A percentile compares a stretch with the other conserved stretches of the same genome.
Conservation (phyloP, 768 basidiomycete species). For the Amanita rubescens region DNA sequence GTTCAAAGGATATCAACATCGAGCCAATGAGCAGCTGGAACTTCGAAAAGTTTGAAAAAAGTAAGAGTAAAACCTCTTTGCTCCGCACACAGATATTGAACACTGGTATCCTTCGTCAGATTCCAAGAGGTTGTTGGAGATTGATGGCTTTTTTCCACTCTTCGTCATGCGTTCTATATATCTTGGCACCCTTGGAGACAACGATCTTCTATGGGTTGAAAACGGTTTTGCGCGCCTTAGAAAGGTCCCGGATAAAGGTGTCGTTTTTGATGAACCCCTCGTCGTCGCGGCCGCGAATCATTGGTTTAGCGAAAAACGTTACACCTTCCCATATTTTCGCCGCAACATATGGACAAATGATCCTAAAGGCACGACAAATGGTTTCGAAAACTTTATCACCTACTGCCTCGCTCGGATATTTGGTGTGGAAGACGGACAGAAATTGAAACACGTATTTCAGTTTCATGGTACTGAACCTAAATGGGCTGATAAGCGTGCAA, state of each 20-base stretch:
- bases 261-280: slow-evolving; percentile 36
- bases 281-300: slow-evolving; percentile 34
- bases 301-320: slow-evolving; percentile 35
- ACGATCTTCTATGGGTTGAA: slow-evolving; percentile 34
- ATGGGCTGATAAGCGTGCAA: slow-evolving; percentile 30
- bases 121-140: background rate
- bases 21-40: slow-evolving; percentile 24
- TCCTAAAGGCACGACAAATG: slow-evolving; percentile 28
- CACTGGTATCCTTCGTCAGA: slow-evolving; percentile 24
- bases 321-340: slow-evolving; percentile 13
- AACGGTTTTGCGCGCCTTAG: slow-evolving; percentile 39
- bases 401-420: slow-evolving; percentile 35
- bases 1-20: slow-evolving; percentile 2
- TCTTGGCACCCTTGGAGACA: slow-evolving; percentile 28
- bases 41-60: slow-evolving; percentile 35
- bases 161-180: slow-evolving; percentile 36
- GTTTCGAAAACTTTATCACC: slow-evolving; percentile 39
- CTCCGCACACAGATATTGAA: slow-evolving; percentile 32
- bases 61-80: slow-evolving; percentile 25
- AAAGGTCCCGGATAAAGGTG: slow-evolving; percentile 15
- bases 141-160: slow-evolving; percentile 20
- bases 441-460: slow-evolving; percentile 28
- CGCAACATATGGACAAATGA: no score
- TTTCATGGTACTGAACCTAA: slow-evolving; percentile 22
- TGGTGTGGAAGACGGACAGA: slow-evolving; percentile 19